Evolutionary conservation across 2,329 filamentous ascomycete genomes (phyloP).

Genomic region (Fusarium sp.): DNA sequence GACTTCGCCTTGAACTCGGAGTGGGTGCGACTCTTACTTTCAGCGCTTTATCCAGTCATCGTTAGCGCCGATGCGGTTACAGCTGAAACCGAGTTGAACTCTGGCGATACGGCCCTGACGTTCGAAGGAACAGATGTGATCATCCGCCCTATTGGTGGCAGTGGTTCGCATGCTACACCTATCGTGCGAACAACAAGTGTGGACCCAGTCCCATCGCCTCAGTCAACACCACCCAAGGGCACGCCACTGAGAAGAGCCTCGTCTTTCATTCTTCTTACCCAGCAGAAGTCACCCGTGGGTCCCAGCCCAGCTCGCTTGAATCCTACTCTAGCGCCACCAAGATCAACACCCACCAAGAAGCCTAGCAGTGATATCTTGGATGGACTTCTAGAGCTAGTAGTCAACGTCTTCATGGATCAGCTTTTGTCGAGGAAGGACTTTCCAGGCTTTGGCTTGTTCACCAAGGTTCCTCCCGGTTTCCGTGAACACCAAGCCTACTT

Average conservation of each 20-base stretch:
- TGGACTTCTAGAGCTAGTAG: slow-evolving; percentile 81
- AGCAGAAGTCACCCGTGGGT: slow-evolving; percentile 71
- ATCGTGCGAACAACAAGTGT: slow-evolving; percentile 80
- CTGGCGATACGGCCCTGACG: slow-evolving; percentile 82
- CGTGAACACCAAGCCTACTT: slow-evolving; percentile 96
- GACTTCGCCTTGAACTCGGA: slow-evolving; percentile 86
- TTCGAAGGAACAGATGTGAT: slow-evolving; percentile 91
- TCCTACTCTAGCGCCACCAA: slow-evolving; percentile 55
- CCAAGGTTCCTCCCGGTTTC: slow-evolving; percentile 92
- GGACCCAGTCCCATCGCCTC: slow-evolving; percentile 64
- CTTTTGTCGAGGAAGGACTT: slow-evolving; percentile 91
- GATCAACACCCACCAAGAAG: slow-evolving; percentile 63
- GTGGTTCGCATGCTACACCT: slow-evolving; percentile 72
- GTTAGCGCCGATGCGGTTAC: slow-evolving; percentile 88
- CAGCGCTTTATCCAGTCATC: slow-evolving; percentile 87
- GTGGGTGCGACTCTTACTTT: slow-evolving; percentile 84
- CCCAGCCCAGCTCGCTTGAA: slow-evolving; percentile 75
- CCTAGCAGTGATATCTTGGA: slow-evolving; percentile 81
- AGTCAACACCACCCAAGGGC: slow-evolving; percentile 65
- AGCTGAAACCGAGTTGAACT: slow-evolving; percentile 89
- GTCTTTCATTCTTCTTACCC: slow-evolving; percentile 90
- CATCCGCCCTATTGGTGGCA: slow-evolving; percentile 76
- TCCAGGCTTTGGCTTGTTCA: slow-evolving; percentile 84
- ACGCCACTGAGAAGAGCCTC: slow-evolving; percentile 83
- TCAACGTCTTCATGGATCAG: slow-evolving; percentile 88